Evolutionary conservation across 768 basidiomycete species (phyloP).

Genomic region (Suillus spraguei): DNA sequence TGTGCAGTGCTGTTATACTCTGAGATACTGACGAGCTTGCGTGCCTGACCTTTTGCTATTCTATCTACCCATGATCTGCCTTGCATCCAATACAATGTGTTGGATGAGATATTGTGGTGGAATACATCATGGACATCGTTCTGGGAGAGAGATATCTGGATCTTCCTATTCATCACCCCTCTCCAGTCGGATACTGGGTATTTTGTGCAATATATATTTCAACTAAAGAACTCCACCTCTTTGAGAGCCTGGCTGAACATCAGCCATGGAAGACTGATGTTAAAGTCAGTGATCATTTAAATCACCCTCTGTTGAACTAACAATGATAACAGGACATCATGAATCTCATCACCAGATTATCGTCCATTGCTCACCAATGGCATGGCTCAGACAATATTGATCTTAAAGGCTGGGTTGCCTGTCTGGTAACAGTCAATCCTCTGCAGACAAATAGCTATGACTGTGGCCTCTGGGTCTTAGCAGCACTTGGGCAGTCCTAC

Average conservation of each 20-base stretch:
- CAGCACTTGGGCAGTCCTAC: slow-evolving; percentile 21
- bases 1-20: slow-evolving; percentile 11
- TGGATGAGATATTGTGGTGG: slow-evolving; percentile 25
- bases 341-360: background rate
- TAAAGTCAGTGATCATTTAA: background rate
- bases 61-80: slow-evolving; percentile 9
- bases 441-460: slow-evolving; percentile 22
- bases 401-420: background rate
- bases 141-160: slow-evolving; percentile 35
- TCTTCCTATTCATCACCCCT: slow-evolving; percentile 37
- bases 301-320: too few species aligned
- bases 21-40: background rate
- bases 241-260: slow-evolving; percentile 11
- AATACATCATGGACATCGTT: slow-evolving; percentile 16
- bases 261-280: background rate
- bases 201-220: slow-evolving; percentile 22
- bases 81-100: slow-evolving; percentile 3
- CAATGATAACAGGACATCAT: slow-evolving; percentile 1
- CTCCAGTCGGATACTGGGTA: slow-evolving; percentile 33
- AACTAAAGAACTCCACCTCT: slow-evolving; percentile 8
- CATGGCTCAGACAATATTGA: background rate
- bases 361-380: background rate
- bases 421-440: background rate
- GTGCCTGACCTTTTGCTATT: background rate
- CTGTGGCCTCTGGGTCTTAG: slow-evolving; percentile 29